Evolutionary conservation across 371 early-diverging fungal species (phyloP).

Genomic region (Paraphysoderma sedebokerense): DNA sequence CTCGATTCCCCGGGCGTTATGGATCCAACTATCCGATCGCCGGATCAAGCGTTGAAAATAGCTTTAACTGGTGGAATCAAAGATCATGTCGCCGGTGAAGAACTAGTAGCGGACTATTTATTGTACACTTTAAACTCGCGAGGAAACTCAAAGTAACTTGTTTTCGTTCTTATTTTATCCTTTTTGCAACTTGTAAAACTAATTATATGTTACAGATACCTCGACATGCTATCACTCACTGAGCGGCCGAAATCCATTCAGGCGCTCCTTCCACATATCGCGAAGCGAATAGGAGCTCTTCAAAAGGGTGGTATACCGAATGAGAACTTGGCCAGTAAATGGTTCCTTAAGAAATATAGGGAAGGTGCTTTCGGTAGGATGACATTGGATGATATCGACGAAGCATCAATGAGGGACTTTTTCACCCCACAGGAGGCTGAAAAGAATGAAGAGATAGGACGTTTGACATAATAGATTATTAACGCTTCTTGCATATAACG

Average conservation of each 20-base stretch:
- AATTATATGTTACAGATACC: constrained; percentile 14
- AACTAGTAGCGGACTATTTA: constrained; percentile 72
- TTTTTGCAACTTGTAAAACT: not conserved
- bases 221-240: constrained; percentile 18
- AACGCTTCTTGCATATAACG: too few relatives aligned
- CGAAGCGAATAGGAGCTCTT: constrained; percentile 55
- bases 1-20: constrained; percentile 84
- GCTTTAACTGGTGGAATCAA: constrained; percentile 76
- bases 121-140: constrained; percentile 58
- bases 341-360: constrained; percentile 53
- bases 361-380: constrained; percentile 46
- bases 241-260: constrained; percentile 50
- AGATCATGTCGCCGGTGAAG: constrained; percentile 63
- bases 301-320: constrained; percentile 52
- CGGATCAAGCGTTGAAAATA: constrained; percentile 51
- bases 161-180: not conserved
- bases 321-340: constrained; percentile 39
- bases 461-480: too few relatives aligned
- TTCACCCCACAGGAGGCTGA: too few relatives aligned
- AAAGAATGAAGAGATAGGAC: too few relatives aligned
- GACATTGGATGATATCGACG: constrained; percentile 50
- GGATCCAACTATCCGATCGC: constrained; percentile 66
- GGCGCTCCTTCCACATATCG: constrained; percentile 37
- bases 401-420: constrained; percentile 25
- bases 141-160: constrained; percentile 16